Conservation (phyloP, 2,329 filamentous ascomycete genomes). For the Chaetomium olivaceum region DNA sequence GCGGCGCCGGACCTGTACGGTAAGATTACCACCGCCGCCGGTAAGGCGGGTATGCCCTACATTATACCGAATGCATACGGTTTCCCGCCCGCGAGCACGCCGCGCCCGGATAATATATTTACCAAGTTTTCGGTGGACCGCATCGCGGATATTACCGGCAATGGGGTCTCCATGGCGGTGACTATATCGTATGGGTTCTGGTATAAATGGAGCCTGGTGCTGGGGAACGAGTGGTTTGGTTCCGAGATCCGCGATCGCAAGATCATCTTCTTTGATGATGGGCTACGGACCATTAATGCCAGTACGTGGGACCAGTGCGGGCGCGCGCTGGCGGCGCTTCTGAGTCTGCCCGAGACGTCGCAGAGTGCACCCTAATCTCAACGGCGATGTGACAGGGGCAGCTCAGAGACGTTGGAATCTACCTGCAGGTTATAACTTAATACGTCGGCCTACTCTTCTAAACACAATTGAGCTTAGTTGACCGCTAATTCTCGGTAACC, state of each 20-base stretch:
- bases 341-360: conserved; percentile 45
- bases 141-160: conserved; percentile 42
- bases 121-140: conserved; percentile 26
- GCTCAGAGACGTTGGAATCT: too few relatives aligned
- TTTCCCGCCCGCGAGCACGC: conserved; percentile 34
- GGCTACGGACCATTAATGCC: conserved; percentile 55
- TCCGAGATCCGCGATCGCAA: conserved; percentile 26
- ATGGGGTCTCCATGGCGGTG: conserved; percentile 38
- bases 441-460: too few relatives aligned
- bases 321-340: conserved; percentile 41
- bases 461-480: too few relatives aligned
- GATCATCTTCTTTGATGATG: conserved; percentile 53
- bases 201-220: conserved; percentile 53
- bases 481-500: too few relatives aligned
- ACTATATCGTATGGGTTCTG: conserved; percentile 49
- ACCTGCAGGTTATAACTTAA: too few relatives aligned
- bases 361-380: too few relatives aligned
- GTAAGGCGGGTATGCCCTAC: conserved; percentile 52
- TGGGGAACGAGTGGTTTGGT: conserved; percentile 32
- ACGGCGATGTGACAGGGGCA: too few relatives aligned
- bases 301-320: conserved; percentile 60
- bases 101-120: conserved; percentile 24
- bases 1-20: conserved; percentile 46
- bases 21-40: conserved; percentile 52
- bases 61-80: conserved; percentile 53